Evolutionary conservation across 225 moss, liverwort and hornwort genomes (phyloP).

Genomic region (Physcomitrium patens): DNA sequence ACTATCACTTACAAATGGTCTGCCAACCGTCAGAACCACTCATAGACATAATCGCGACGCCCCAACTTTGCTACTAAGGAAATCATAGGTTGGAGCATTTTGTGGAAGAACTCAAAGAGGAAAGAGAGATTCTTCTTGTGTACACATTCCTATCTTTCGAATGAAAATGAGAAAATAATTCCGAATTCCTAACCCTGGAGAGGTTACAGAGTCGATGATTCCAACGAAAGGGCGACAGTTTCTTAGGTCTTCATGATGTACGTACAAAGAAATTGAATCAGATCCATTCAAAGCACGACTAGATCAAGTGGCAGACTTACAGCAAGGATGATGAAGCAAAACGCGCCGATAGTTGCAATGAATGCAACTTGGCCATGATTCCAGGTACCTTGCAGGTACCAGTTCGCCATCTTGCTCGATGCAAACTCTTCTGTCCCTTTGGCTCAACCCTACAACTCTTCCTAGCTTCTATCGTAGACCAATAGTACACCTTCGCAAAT

Average conservation of each 20-base stretch:
- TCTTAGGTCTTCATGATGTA: background rate
- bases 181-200: background rate
- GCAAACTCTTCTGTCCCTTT: slow-evolving; percentile 14
- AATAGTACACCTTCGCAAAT: slow-evolving; percentile 9
- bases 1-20: background rate
- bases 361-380: slow-evolving; percentile 71
- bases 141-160: background rate
- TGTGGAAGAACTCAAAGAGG: background rate
- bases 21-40: background rate
- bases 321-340: slow-evolving; percentile 89
- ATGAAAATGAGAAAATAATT: background rate
- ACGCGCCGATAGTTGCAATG: slow-evolving; percentile 75
- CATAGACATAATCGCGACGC: slow-evolving; percentile 4
- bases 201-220: background rate
- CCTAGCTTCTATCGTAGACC: slow-evolving; percentile 1
- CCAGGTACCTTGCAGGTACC: slow-evolving; percentile 62
- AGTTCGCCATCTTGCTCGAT: slow-evolving; percentile 67
- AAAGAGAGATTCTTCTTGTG: slow-evolving; percentile 5
- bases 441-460: background rate
- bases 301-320: slow-evolving; percentile 51
- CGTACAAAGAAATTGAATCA: background rate
- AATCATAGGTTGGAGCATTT: slow-evolving; percentile 8
- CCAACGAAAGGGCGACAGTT: background rate
- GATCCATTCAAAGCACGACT: background rate
- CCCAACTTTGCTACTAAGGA: slow-evolving; percentile 22